Evolutionary conservation across 805 yeast species (phyloP).

Genomic region (Pichia eremophila): DNA sequence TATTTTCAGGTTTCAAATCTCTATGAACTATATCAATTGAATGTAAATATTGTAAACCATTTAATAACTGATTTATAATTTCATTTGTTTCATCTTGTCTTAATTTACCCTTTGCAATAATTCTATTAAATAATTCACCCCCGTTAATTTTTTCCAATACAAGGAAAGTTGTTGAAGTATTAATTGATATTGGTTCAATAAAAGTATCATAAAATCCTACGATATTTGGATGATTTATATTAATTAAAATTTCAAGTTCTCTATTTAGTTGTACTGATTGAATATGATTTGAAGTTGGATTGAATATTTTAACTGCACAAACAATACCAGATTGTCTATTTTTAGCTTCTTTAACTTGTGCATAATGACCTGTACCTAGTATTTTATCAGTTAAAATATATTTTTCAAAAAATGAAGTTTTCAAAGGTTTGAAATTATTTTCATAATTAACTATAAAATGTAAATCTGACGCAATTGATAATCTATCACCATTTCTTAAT

Average conservation of each 20-base stretch:
- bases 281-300: constrained; percentile 28
- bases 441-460: constrained; percentile 24
- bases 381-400: constrained; percentile 44
- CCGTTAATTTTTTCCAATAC: constrained; percentile 67
- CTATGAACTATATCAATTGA: constrained; percentile 89
- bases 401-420: constrained; percentile 44
- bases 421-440: constrained; percentile 7
- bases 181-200: constrained; percentile 40
- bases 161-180: constrained; percentile 43
- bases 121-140: constrained; percentile 69
- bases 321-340: constrained; percentile 47
- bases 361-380: constrained; percentile 72
- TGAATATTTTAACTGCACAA: constrained; percentile 68
- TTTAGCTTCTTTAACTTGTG: constrained; percentile 65
- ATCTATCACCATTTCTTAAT: constrained; percentile 54
- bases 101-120: constrained; percentile 53
- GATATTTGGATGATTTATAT: constrained; percentile 61
- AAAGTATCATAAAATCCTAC: constrained; percentile 52
- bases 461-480: constrained; percentile 37
- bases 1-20: constrained; percentile 89
- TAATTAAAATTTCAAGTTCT: constrained; percentile 57
- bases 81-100: constrained; percentile 54
- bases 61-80: constrained; percentile 39
- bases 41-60: constrained; percentile 80
- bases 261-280: constrained; percentile 37